Base-by-base conservation (phyloP, 2,329 filamentous ascomycete species). In the Sarocladium brachiariae region DNA sequence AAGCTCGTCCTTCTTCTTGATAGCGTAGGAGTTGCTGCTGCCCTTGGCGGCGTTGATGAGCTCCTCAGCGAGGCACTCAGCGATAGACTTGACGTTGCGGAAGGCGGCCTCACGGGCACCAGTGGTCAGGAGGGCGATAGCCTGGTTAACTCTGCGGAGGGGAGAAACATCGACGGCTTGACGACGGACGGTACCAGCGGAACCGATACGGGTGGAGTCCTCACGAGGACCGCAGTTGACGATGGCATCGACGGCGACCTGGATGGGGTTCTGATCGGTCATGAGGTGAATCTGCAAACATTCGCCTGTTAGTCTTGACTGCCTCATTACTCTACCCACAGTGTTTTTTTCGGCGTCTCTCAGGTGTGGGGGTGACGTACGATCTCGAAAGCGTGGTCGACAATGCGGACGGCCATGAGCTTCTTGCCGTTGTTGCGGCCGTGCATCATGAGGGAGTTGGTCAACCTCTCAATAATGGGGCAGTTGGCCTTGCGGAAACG, bases 1-100 rank as follows among this genome's bases (percentile, higher is more conserved):
- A 80, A 99, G 78, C 87, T 99, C 95, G 77, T 99, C 93, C 92
- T 99, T 99, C 90, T 99, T 99, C 90, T 99, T 99, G 86, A 99
- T 99, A 70, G 95, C 93, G 76, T 97, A 99, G 64, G 91, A 96
- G 90, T 99, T 99, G 80, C 88, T 95, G 86, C 87, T 95, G 71
- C 93, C 93, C 89, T 99, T 99, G 76, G 95, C 95, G 73, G 95
- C 95, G 84, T 99, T 99, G 87, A 99, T 97, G 74, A 99, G 84
- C 86, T 99, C 93, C 80, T 99, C 95, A 72, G 93, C 93, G 68
- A 99, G 81, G 82, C 93, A 97, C 84, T 99, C 93, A 68, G 95
- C 91, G 73, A 99, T 95, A 71, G 87, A 91, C 91, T 99, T 99
- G 84, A 99, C 87, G 84, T 99, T 99, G 77, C 93, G 88, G 92